Percentiles rank a stretch among this genome's conserved stretches.
Conservation (phyloP, 1,284 basidiomycete genomes). For the Coniferiporia sulphurascens region DNA sequence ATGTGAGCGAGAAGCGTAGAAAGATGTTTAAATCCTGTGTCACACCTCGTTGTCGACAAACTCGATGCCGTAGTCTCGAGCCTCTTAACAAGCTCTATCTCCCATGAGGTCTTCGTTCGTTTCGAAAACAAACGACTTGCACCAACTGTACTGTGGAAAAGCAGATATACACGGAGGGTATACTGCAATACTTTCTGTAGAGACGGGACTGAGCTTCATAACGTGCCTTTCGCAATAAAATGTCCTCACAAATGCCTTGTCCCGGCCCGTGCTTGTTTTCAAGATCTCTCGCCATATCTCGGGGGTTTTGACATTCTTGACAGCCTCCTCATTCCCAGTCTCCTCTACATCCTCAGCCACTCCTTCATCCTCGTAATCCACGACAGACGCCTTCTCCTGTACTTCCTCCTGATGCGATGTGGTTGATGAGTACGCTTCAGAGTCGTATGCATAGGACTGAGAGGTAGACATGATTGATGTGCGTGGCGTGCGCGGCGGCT, state of each 20-base stretch:
- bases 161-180: constrained; percentile 64
- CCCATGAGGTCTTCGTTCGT: constrained; percentile 44
- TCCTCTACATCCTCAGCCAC: constrained; percentile 19
- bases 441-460: constrained; percentile 33
- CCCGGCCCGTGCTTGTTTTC: constrained; percentile 67
- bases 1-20: background rate
- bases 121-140: constrained; percentile 41
- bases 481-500: constrained; percentile 70
- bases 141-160: constrained; percentile 56
- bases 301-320: constrained; percentile 45
- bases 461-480: constrained; percentile 40
- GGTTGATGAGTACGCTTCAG: constrained; percentile 21
- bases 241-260: constrained; percentile 72
- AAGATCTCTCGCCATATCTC: constrained; percentile 77
- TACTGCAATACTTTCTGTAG: constrained; percentile 79
- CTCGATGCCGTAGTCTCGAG: constrained; percentile 57
- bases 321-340: constrained; percentile 29
- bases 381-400: constrained; percentile 28
- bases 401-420: constrained; percentile 30
- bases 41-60: constrained; percentile 66
- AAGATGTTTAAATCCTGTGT: constrained; percentile 7
- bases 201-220: background rate
- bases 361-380: constrained; percentile 32
- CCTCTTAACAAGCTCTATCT: constrained; percentile 50
- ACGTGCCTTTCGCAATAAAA: constrained; percentile 11